Evolutionary conservation across 2,329 filamentous ascomycete species (phyloP), one percentile per base, ranked within the genome.

Genomic region (Venturia nashicola): DNA sequence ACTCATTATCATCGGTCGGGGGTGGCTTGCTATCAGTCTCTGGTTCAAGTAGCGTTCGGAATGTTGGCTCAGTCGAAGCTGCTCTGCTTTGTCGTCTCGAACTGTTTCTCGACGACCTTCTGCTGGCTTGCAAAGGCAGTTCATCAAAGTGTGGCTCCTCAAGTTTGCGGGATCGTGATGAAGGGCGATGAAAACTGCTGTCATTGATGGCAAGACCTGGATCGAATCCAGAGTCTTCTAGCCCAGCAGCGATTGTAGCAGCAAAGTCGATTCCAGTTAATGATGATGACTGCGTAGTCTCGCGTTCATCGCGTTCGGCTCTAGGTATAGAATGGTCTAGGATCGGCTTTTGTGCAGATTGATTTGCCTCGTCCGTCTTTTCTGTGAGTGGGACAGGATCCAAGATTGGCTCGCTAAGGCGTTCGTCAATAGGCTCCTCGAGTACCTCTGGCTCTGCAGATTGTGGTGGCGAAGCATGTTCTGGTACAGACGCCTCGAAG

Each of bases 201-300:
- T 76, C 72, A 27, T 73, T 67, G 42, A 74, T 69, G 64, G 48
- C 64, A 48, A 65, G 23, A 51, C 34, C 66, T 8, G 71, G 65
- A 43, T 75, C 72, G 65, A 76, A 76, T 1, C 73, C 73, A 55
- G 72, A 68, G 23, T 70, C 72, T 69, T 68, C 67, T 64, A 74
- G 67, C 32, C 71, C 70, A 59, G 71, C 67, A 42, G 69, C 70
- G 39, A 75, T 61, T 1, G 70, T 67, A 51, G 68, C 68, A 54
- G 72, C 68, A 61, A 76, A 72, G 63, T 73, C 71, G 20, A 71
- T 68, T 23, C 46, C 61, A 23, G 61, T 40, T 23, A 55, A 9
- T 20, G 62, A 9, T 20, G 62, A 23, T 36, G 51, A 59, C 11
- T 59, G 11, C 34, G 43, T 20, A 27, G 51, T 57, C 51, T 34